phyloP scores from a whole-genome alignment of 1,139 yeast species.

The Saccharomyces uvarum region DNA sequence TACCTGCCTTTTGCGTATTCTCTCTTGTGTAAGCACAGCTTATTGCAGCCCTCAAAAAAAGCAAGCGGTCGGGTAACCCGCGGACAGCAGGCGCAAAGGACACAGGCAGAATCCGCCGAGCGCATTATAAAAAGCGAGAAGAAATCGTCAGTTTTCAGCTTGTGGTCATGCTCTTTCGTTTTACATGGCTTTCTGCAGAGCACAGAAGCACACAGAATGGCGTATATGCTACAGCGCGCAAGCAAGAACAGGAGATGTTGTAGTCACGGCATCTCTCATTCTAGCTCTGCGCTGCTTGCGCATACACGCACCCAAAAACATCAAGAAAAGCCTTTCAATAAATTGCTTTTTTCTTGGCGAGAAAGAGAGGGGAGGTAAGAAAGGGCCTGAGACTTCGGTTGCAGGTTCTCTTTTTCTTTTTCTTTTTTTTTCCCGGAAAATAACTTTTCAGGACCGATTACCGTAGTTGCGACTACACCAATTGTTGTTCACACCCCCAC shows the following conservation, averaged over 20 bases:
- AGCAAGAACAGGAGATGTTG: not conserved
- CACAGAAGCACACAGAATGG: not conserved
- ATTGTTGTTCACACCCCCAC: slow-evolving; percentile 10
- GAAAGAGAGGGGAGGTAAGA: not conserved
- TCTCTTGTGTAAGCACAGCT: no score
- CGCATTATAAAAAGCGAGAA: not conserved
- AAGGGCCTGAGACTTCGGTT: not conserved
- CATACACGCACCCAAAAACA: not conserved
- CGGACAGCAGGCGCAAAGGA: not conserved
- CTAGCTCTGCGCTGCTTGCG: not conserved
- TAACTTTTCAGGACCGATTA: slow-evolving; percentile 8
- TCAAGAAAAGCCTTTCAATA: slow-evolving; percentile 5
- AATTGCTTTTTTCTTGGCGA: slow-evolving; percentile 2
- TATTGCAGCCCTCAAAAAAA: not conserved
- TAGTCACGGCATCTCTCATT: not conserved
- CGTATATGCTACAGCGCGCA: not conserved
- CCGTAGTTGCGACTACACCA: slow-evolving; percentile 15
- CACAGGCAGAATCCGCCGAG: not conserved
- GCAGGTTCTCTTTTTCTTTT: not conserved
- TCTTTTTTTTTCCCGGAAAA: not conserved
- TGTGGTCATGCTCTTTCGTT: no score
- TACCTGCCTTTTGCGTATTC: no score
- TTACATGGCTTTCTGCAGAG: no score
- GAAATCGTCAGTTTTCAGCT: not conserved
- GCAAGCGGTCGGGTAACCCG: not conserved